Conservation (phyloP, 352 stramenopile genomes). For the Ophiocytium majus region DNA sequence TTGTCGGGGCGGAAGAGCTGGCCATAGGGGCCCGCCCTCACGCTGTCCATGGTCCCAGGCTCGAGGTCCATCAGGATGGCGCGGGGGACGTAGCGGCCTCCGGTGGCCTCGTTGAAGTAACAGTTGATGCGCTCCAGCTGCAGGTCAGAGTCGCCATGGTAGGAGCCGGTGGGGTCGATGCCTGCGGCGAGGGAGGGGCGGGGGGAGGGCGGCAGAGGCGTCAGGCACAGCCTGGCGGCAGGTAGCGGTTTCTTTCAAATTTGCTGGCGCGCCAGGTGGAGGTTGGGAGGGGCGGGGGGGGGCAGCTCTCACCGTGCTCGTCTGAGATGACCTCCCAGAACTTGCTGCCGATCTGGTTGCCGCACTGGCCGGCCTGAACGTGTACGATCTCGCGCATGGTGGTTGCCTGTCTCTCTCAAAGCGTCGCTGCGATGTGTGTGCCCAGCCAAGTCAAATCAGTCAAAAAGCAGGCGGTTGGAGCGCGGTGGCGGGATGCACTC, state of each 20-base stretch:
- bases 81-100: constrained; percentile 92
- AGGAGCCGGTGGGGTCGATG: constrained; percentile 76
- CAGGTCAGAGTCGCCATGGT: constrained; percentile 82
- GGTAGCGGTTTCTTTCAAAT: too few species aligned
- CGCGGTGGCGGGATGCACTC: too few species aligned
- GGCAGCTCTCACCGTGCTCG: too few species aligned
- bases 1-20: constrained; percentile 98
- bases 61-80: constrained; percentile 98
- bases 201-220: too few species aligned
- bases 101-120: constrained; percentile 98
- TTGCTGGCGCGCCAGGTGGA: too few species aligned
- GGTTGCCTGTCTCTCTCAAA: too few species aligned
- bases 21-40: constrained; percentile 89
- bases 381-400: constrained; percentile 91
- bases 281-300: too few species aligned
- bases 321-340: constrained; percentile 92
- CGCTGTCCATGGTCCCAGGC: constrained; percentile 98
- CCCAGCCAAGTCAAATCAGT: too few species aligned
- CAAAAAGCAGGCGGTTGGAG: too few species aligned
- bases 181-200: too few species aligned
- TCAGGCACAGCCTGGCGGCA: too few species aligned
- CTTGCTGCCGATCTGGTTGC: constrained; percentile 90
- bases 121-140: constrained; percentile 98
- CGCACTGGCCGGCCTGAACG: constrained; percentile 86
- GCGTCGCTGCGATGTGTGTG: too few species aligned